Conservation (phyloP, 2,329 filamentous ascomycete genomes). For the Fusarium dlaminii region DNA sequence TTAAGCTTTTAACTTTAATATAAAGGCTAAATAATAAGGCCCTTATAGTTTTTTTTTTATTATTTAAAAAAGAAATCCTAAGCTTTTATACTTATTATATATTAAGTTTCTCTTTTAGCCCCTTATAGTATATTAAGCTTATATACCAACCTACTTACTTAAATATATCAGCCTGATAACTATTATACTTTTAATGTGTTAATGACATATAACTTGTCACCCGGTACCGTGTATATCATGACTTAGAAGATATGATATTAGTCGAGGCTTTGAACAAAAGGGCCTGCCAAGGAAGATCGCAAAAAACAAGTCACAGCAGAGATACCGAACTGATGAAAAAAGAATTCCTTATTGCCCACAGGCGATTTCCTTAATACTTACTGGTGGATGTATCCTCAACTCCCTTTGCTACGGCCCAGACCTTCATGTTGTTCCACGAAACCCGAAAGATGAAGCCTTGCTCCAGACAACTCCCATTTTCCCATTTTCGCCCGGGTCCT, state of each 20-base stretch:
- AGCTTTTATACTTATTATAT: neutral
- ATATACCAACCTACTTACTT: neutral
- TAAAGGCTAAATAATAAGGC: too few species aligned
- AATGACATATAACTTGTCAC: neutral
- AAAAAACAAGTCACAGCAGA: neutral
- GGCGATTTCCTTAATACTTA: neutral
- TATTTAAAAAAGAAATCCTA: too few species aligned
- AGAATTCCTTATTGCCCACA: neutral
- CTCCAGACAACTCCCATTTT: neutral
- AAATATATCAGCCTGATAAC: neutral
- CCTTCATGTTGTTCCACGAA: neutral
- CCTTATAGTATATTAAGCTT: neutral
- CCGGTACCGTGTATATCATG: neutral
- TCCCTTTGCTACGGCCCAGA: neutral
- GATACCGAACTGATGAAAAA: neutral
- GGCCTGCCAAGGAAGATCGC: too few species aligned
- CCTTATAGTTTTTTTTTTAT: too few species aligned
- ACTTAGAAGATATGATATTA: too few species aligned
- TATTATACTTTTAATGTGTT: neutral
- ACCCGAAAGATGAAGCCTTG: neutral
- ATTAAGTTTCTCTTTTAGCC: neutral
- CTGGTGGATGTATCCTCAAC: conserved; percentile 3
- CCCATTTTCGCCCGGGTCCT: neutral
- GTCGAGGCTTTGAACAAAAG: neutral
- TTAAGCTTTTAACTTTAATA: too few species aligned